phyloP scores from a whole-genome alignment of 1,139 yeast genomes.

The Blastobotrys ciferrii region DNA sequence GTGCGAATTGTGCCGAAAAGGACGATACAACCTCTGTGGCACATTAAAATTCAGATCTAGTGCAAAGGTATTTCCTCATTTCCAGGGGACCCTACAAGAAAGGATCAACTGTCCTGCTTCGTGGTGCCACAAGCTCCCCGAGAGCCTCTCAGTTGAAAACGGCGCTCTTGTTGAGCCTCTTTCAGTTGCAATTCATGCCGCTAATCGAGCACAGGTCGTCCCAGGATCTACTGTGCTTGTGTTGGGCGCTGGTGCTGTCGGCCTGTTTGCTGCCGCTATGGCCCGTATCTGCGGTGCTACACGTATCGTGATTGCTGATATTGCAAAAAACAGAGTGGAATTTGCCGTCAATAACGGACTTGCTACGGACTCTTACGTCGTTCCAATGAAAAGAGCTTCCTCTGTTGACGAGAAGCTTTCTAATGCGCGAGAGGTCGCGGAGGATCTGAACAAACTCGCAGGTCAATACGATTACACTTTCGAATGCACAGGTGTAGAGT shows the following conservation, averaged over 20 bases:
- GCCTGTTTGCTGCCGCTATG: conserved; percentile 70
- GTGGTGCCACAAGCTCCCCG: conserved; percentile 76
- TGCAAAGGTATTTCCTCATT: conserved; percentile 57
- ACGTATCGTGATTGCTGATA: conserved; percentile 59
- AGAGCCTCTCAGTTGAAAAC: conserved; percentile 68
- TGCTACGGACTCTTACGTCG: conserved; percentile 33
- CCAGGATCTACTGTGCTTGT: conserved; percentile 77
- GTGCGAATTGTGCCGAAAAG: conserved; percentile 70
- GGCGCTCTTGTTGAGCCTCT: conserved; percentile 91
- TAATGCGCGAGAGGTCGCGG: conserved; percentile 52
- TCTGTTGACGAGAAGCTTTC: conserved; percentile 40
- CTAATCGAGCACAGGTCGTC: conserved; percentile 58
- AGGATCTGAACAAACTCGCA: conserved; percentile 42
- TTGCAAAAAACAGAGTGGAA: conserved; percentile 23
- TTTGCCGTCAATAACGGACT: conserved; percentile 23
- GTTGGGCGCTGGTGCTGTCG: conserved; percentile 93
- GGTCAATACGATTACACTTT: conserved; percentile 53
- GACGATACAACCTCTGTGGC: conserved; percentile 77
- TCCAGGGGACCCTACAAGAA: conserved; percentile 67
- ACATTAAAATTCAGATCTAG: conserved; percentile 87
- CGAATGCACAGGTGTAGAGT: conserved; percentile 68
- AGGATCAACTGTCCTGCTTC: conserved; percentile 77
- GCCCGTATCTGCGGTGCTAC: conserved; percentile 80
- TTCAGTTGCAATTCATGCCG: conserved; percentile 82
- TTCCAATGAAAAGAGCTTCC: conserved; percentile 21